Conservation (phyloP, 345 rosid species). For the Eucalyptus sp. region DNA sequence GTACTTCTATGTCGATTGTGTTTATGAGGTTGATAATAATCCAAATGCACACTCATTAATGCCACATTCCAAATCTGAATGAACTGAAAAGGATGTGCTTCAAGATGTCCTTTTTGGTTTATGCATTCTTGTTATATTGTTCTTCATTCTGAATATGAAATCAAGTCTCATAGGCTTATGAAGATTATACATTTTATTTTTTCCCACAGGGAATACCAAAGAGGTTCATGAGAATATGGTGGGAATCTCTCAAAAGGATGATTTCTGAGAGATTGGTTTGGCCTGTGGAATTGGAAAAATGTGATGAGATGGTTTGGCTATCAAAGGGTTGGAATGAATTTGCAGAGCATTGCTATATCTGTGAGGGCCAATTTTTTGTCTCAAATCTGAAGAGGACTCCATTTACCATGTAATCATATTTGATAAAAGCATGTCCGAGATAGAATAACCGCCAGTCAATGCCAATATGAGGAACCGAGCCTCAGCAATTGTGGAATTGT, state of each 20-base stretch:
- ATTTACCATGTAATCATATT: background rate
- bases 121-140: background rate
- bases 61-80: background rate
- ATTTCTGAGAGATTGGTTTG: no score
- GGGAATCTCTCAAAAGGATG: no score
- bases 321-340: no score
- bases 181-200: no score
- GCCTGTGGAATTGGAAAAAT: no score
- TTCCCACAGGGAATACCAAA: background rate
- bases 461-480: background rate
- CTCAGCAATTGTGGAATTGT: background rate
- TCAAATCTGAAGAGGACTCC: no score
- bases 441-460: background rate
- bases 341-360: no score
- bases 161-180: background rate
- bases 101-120: background rate
- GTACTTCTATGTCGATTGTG: fast-evolving
- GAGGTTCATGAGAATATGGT: no score
- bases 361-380: no score
- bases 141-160: background rate
- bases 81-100: background rate
- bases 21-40: background rate
- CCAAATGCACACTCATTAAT: background rate
- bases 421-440: background rate
- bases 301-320: no score